These are phyloP conservation scores for Effrenium voratum DNA, from an alignment of 73 alveolate species.

Conservation along the genomic window DNA sequence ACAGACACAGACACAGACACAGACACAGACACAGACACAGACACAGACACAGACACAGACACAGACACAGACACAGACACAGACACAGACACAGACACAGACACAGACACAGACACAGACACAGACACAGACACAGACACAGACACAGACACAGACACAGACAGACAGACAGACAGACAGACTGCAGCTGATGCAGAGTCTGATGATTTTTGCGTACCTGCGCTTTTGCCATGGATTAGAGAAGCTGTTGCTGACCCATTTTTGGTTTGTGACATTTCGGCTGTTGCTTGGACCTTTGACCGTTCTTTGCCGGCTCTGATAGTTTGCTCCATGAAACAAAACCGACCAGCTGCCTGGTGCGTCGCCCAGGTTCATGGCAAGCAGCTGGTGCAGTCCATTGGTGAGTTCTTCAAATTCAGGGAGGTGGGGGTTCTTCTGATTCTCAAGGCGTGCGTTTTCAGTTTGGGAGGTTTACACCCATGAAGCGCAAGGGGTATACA, in stretches of 20 bases:
- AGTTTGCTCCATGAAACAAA: too few species aligned
- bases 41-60: background rate
- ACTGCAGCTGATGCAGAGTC: too few species aligned
- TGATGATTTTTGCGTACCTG: too few species aligned
- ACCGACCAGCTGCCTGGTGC: too few species aligned
- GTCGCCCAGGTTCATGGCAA: constrained; percentile 25
- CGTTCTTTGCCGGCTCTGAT: too few species aligned
- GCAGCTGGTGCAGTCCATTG: constrained; percentile 51
- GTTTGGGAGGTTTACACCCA: constrained; percentile 35
- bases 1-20: background rate
- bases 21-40: background rate
- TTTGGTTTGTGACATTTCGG: too few species aligned
- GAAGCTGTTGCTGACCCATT: too few species aligned
- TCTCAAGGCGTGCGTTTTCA: too few species aligned
- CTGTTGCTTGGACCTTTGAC: too few species aligned
- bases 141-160: background rate
- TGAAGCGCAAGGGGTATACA: constrained; percentile 32
- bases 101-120: constrained; percentile 81
- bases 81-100: constrained; percentile 32
- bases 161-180: background rate
- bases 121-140: background rate
- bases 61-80: background rate
- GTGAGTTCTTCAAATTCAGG: background rate
- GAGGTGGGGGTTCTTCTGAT: too few species aligned
- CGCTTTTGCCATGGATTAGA: too few species aligned